Base-by-base conservation (phyloP, 1,284 basidiomycete genomes). In the Austroboletus sp. region DNA sequence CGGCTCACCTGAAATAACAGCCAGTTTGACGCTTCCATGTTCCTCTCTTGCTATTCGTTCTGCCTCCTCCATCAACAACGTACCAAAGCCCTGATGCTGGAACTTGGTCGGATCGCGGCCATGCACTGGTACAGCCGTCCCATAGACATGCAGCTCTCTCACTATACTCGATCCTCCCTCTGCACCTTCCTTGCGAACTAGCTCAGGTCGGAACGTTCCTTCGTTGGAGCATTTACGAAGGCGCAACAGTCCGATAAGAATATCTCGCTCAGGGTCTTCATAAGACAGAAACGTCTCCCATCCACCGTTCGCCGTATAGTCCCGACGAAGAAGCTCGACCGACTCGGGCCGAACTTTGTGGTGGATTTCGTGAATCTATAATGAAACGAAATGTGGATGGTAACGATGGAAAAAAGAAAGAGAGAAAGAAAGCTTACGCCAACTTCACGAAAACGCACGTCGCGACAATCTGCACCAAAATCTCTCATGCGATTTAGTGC, bases 251-350 rank as follows among this genome's bases (percentile, higher is more conserved):
- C 96, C 96, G 48, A 99, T 85, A 41, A 99, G 81, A 61, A 99
- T 98, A 60, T 99, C 96, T 51, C 81, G 82, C 65, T 93, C 90
- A 3, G 95, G 94, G 66, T 99, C 96, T 70, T 99, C 96, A 65
- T 98, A 99, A 16, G 93, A 94, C 13, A 99, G 72, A 78, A 99
- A 99, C 0, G 95, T 98, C 70, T 99, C 96, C 96, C 96, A 99
- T 19, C 95, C 90, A 3, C 91, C 95, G 59, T 98, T 99, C 23
- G 96, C 96, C 2, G 88, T 75, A 67, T 99, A 99, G 67, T 99
- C 96, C 41, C 96, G 77, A 44, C 96, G 81, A 30, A 99, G 80
- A n/a, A 99, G 83, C 68, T 99, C 96, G 45, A 97, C 89, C 26
- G 92, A 89, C 61, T 95, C 90, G 40, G 96, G 96, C 32, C 93